A percentile compares a stretch with the other conserved stretches of the same genome.
phyloP scores from a whole-genome alignment of 2,329 filamentous ascomycete species.

The Scorias spongiosa region DNA sequence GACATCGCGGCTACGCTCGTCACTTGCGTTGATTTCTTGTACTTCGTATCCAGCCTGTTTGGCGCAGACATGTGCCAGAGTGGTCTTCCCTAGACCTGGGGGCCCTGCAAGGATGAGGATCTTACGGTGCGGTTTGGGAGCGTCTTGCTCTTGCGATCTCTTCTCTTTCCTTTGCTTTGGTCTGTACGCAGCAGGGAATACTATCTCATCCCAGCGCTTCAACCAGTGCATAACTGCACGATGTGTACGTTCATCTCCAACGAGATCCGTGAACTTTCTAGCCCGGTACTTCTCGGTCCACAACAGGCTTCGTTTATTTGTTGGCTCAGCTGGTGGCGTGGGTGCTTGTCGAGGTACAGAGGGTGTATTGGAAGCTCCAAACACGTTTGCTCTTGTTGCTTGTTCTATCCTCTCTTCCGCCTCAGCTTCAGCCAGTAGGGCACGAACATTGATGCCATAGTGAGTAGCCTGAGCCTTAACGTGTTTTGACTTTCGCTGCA shows the following conservation, averaged over 20 bases:
- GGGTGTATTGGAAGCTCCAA: slow-evolving; percentile 2
- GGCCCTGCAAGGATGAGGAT: slow-evolving; percentile 82
- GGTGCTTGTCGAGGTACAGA: background rate
- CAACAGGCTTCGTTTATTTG: slow-evolving; percentile 39
- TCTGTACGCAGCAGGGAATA: slow-evolving; percentile 65
- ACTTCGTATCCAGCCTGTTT: slow-evolving; percentile 91
- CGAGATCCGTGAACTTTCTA: slow-evolving; percentile 77
- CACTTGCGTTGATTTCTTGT: slow-evolving; percentile 93
- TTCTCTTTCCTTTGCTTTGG: slow-evolving; percentile 30
- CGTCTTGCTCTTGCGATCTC: slow-evolving; percentile 32
- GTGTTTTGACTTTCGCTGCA: slow-evolving; percentile 17
- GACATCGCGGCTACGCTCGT: slow-evolving; percentile 78
- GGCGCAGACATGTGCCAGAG: slow-evolving; percentile 88
- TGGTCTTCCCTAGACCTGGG: slow-evolving; percentile 90
- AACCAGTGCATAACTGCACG: slow-evolving; percentile 81
- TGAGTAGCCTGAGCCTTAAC: slow-evolving; percentile 60
- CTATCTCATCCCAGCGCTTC: slow-evolving; percentile 82
- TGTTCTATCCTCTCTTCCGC: slow-evolving; percentile 36
- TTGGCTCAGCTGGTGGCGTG: slow-evolving; percentile 3
- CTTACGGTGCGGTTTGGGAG: slow-evolving; percentile 69
- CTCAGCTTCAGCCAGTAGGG: slow-evolving; percentile 57
- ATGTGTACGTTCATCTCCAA: slow-evolving; percentile 89
- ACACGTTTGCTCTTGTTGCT: slow-evolving; percentile 15
- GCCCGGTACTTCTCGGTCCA: slow-evolving; percentile 99
- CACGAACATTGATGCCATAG: slow-evolving; percentile 86